Evolutionary conservation across 306 rosid genomes (phyloP), one percentile per base, ranked within the genome.

Genomic region (Quercus engelmannii): DNA sequence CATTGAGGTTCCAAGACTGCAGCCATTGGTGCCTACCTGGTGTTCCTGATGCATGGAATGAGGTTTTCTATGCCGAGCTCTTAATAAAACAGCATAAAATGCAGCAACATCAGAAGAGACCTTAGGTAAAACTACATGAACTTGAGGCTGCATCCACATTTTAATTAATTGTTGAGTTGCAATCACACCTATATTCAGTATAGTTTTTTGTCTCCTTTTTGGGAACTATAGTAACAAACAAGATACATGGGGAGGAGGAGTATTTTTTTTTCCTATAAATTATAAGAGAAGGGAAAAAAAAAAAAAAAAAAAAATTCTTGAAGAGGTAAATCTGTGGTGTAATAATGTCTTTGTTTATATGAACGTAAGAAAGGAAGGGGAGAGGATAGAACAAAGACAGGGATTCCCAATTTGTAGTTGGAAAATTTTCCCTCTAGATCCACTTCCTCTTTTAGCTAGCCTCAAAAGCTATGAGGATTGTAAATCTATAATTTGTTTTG

Each of bases 1-100:
- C 98, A 1, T 71, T 85, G 77, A 85, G 79, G 76, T 89, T 23
- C 86, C 99, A 95, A 79, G 99, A 95, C 62, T 95, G 99, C 87
- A 95, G 99, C 83, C 99, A 95, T 76, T 95, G 99, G 99, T 95
- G 99, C 86, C 99, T 95, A 82, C 99, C 99, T 0, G 99, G 99
- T 10, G 97, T 95, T 77, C 99, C 99, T 9, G 99, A 95, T 70
- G 35, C 88, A 0, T 95, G 99, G 99, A 95, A 95, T 78, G 98
- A 95, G 83, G 78, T 93, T 75, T 85, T 95, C 76, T 93, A 83
- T 56, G 92, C 98, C 1, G 92, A 93, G 77, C 84, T 95, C 46
- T 83, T 93, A 14, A 57, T 89, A 57, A 82, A 88, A 77, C 86
- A 85, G 51, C 74, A 86, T 74, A 81, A 61, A 73, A 83, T 56